Evolutionary conservation across 2,329 filamentous ascomycete genomes (phyloP), one percentile per base, ranked within the genome.

Genomic region (Colletotrichum orbiculare): DNA sequence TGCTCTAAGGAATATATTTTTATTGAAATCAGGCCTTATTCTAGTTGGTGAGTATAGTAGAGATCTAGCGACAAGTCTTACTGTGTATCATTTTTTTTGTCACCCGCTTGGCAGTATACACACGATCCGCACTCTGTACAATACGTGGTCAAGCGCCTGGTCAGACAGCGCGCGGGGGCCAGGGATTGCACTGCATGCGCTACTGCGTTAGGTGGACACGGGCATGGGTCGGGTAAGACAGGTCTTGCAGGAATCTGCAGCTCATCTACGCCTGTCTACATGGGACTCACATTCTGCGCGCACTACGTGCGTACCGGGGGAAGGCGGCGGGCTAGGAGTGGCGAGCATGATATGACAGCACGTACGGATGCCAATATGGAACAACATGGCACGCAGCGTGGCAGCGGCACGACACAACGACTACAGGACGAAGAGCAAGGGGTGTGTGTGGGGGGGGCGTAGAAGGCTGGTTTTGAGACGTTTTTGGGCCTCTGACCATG

Each of bases 191-290:
- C 25, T 25, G 25, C 25, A 25, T 25, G 25, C 25, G 25, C 25
- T 25, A 25, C 25, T 25, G 25, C 25, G 25, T 25, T 4, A 25
- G 25, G 25, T 25, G 4, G 25, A 25, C 25, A 64, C 34, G 48
- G 60, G 33, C 45, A 57, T 33, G 60, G 15, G 37, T 42, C 37
- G 34, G 57, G 35, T 39, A 53, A 64, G 57, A 61, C 56, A 55
- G n/a, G 53, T 49, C 52, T 47, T 60, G 53, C 37, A 65, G 48
- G 50, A 62, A 62, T 65, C 62, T 65, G 62, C 62, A 65, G 53
- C 58, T 65, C 58, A 57, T 48, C 62, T 62, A 38, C 58, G 48
- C 25, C 25, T 25, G 25, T 25, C 25, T 25, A 25, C 25, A 25
- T 25, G 25, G 25, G 25, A 25, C 25, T 53, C 48, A 15, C 42